Evolutionary conservation across 441 rosid genomes (phyloP).

Genomic region (Metrosideros polymorpha): DNA sequence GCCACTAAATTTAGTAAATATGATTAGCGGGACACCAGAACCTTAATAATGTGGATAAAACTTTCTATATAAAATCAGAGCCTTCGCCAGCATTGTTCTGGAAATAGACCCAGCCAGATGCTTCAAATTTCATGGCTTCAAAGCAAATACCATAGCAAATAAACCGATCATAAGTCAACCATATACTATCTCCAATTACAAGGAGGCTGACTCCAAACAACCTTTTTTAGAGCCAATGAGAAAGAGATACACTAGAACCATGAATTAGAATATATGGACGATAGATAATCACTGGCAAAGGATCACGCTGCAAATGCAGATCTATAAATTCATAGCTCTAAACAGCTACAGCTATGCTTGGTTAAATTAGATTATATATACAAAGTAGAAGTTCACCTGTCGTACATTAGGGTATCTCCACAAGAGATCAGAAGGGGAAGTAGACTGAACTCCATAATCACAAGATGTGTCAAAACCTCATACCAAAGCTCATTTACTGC

Average conservation of each 20-base stretch:
- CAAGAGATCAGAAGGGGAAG: not conserved
- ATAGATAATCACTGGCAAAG: too few species aligned
- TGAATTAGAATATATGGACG: too few species aligned
- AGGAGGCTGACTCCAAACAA: not conserved
- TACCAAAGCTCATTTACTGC: not conserved
- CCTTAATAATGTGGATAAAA: not conserved
- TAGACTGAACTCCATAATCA: not conserved
- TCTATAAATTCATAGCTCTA: not conserved
- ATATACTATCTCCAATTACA: not conserved
- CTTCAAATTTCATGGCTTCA: not conserved
- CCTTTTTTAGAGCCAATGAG: not conserved
- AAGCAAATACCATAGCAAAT: not conserved
- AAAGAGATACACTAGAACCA: not conserved
- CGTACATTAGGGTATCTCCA: not conserved
- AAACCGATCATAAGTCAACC: not conserved
- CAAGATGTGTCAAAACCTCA: not conserved
- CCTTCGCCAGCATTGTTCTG: not conserved
- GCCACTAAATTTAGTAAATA: not conserved
- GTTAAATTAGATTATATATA: too few species aligned
- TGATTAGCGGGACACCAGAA: not conserved
- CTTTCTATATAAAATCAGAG: too few species aligned
- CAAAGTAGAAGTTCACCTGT: not conserved
- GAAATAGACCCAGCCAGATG: not conserved
- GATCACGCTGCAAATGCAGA: too few species aligned
- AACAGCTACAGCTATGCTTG: not conserved